phyloP scores from a whole-genome alignment of 2,329 filamentous ascomycete genomes.

The Pseudonectria buxi region DNA sequence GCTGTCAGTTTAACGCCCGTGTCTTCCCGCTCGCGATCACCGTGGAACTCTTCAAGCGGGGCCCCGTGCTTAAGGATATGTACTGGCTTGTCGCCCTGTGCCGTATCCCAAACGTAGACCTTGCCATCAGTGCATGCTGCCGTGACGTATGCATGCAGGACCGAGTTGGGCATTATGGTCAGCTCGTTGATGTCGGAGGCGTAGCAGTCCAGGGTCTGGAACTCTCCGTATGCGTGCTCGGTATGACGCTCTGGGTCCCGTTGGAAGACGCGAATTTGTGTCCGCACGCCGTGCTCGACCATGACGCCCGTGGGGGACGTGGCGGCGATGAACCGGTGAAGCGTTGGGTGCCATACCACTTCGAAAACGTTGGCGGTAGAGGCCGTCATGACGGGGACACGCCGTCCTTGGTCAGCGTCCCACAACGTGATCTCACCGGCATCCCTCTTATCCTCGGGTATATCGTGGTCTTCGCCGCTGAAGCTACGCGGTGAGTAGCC shows the following conservation, averaged over 20 bases:
- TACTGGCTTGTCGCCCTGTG: conserved; percentile 46
- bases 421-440: conserved; percentile 56
- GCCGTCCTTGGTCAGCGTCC: conserved; percentile 40
- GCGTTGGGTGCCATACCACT: conserved; percentile 54
- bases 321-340: conserved; percentile 48
- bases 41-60: conserved; percentile 32
- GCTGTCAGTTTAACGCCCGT: conserved; percentile 58
- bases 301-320: conserved; percentile 46
- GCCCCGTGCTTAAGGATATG: conserved; percentile 49
- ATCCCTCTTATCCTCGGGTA: conserved; percentile 50
- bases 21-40: conserved; percentile 48
- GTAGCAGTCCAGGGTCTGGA: conserved; percentile 51
- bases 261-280: conserved; percentile 52
- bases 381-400: conserved; percentile 43
- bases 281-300: conserved; percentile 38
- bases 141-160: conserved; percentile 45
- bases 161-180: conserved; percentile 50
- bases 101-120: conserved; percentile 58
- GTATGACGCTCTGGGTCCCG: conserved; percentile 15
- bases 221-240: conserved; percentile 31
- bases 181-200: conserved; percentile 59
- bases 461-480: conserved; percentile 46
- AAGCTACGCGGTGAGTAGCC: conserved; percentile 56
- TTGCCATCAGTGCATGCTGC: conserved; percentile 56
- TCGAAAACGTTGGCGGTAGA: conserved; percentile 58